Base-by-base conservation (phyloP, 1,284 basidiomycete genomes). In the Vanrija humicola region DNA sequence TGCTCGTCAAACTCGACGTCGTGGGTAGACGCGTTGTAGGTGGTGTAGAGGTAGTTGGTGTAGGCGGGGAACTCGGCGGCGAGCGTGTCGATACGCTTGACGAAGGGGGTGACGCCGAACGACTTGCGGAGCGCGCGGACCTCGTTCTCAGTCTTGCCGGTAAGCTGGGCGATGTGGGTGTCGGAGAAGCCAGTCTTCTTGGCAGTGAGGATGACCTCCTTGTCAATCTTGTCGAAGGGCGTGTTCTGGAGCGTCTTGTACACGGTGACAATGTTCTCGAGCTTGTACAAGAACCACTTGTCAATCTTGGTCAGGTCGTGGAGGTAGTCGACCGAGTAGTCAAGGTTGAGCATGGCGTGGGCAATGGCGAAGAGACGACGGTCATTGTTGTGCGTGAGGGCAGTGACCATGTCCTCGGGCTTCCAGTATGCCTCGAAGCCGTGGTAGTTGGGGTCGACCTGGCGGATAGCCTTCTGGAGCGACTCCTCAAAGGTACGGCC, bases 41-140 rank as follows among this genome's bases (percentile, higher is more conserved):
- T 98, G 42, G 96, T 98, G 80, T 98, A 99, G 58, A 99, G 87
- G 79, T 98, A 98, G 82, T 98, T 98, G 70, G 96, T 98, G 78
- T 96, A 88, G 4, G 96, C 96, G 21, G 96, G 96, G 81, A 90
- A 98, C 78, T 99, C 96, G 62, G 96, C 96, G 29, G 95, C 96
- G 58, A 99, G 86, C 4, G 96, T 98, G 78, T 99, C 96, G 78
- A 99, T 98, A 61, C 94, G 90, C 80, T 99, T 98, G 74, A 99
- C 96, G 77, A 95, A 98, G 46, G 96, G 96, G 16, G 88, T 96
- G 67, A 98, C 84, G 50, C 87, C 85, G 59, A 89, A 80, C 5
- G 85, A 83, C 79, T 98, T 97, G 67, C 95, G 87, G 73, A 87
- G 82, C 2, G 84, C 83, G 59, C 96, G 91, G 44, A 96, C 89